Conservation (phyloP, 208 protist genomes). For the Phytomonas sp. region DNA sequence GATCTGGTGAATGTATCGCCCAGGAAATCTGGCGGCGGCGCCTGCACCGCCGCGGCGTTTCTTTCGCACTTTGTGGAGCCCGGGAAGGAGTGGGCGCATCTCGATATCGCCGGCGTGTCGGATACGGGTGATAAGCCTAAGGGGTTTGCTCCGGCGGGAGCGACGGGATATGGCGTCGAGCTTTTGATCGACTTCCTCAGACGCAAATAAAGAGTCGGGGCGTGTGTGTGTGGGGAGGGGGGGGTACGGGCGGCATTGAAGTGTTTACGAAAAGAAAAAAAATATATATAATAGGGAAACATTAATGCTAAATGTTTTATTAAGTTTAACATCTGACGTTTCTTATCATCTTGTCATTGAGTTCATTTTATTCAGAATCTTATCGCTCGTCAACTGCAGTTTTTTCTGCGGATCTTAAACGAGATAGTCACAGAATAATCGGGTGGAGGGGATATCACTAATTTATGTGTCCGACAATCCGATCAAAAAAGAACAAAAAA, state of each 20-base stretch:
- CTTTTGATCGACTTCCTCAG: conserved; percentile 72
- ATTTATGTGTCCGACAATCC: background rate
- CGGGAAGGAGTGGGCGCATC: conserved; percentile 54
- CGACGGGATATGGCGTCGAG: conserved; percentile 78
- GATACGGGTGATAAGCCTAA: conserved; percentile 57
- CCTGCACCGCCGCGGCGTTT: conserved; percentile 83
- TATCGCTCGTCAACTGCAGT: too few species aligned
- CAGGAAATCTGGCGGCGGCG: conserved; percentile 39
- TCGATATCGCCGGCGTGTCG: conserved; percentile 76
- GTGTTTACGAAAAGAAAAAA: background rate
- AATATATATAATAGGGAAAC: background rate
- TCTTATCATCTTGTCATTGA: background rate
- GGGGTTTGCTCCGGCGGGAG: conserved; percentile 54
- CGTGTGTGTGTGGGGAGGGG: background rate
- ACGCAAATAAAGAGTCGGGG: conserved; percentile 12
- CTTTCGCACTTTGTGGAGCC: conserved; percentile 67
- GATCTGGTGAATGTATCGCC: conserved; percentile 57
- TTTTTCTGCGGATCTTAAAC: too few species aligned
- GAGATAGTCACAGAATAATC: too few species aligned
- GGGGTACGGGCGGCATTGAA: too few species aligned
- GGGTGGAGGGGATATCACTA: too few species aligned
- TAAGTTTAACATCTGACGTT: too few species aligned
- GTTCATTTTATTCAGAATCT: background rate
- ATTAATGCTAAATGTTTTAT: too few species aligned
- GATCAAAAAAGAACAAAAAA: conserved; percentile 10